Conservation (phyloP, 2,329 filamentous ascomycete genomes). For the Venturia nashicola region DNA sequence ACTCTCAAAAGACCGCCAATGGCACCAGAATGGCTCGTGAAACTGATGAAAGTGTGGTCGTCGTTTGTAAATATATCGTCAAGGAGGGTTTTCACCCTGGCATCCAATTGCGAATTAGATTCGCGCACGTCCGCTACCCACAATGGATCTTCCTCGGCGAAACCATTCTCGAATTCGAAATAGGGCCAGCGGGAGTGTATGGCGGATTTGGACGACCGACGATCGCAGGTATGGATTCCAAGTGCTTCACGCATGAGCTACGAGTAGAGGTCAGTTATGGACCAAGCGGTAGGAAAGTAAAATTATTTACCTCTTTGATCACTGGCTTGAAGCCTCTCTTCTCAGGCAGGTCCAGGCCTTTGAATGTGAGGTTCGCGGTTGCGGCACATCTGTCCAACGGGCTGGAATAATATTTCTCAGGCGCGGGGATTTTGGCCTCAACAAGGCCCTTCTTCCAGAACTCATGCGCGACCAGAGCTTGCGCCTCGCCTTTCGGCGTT, state of each 20-base stretch:
- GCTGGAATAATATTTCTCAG: constrained; percentile 52
- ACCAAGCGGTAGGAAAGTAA: no score
- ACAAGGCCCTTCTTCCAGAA: constrained; percentile 47
- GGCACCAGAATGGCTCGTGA: constrained; percentile 48
- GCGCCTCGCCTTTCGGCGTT: constrained; percentile 42
- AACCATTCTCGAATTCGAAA: constrained; percentile 47
- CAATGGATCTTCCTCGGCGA: constrained; percentile 45
- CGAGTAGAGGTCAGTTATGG: background rate
- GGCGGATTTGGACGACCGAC: constrained; percentile 41
- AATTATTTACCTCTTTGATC: constrained; percentile 41
- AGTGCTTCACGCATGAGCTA: constrained; percentile 50
- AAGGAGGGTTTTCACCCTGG: constrained; percentile 32
- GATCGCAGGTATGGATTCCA: constrained; percentile 57
- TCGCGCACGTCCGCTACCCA: constrained; percentile 39
- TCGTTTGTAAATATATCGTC: constrained; percentile 41
- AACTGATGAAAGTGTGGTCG: constrained; percentile 34
- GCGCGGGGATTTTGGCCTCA: constrained; percentile 44
- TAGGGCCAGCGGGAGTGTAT: constrained; percentile 41
- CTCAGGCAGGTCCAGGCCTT: constrained; percentile 38
- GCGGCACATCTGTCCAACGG: constrained; percentile 51
- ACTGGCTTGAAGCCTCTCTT: constrained; percentile 42
- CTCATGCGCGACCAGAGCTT: constrained; percentile 44
- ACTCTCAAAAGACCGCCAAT: constrained; percentile 44
- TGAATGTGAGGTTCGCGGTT: constrained; percentile 52
- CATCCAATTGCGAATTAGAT: constrained; percentile 37